Conservation (phyloP, 2,329 filamentous ascomycete genomes). For the Helotiales sp. region DNA sequence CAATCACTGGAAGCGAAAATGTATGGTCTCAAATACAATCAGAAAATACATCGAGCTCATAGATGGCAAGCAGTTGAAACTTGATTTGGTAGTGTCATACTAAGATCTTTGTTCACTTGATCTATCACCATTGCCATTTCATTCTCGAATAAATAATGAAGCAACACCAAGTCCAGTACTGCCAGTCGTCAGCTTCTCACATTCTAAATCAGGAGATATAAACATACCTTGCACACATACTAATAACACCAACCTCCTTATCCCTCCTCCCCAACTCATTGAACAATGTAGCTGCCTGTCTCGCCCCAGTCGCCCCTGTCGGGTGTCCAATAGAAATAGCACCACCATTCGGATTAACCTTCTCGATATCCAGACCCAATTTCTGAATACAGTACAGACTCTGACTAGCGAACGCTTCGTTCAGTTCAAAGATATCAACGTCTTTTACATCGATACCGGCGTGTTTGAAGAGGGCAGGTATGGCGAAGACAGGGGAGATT, state of each 20-base stretch:
- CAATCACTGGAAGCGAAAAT: too few species aligned
- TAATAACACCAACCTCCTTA: slow-evolving; percentile 54
- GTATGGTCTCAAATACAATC: too few species aligned
- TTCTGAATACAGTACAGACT: slow-evolving; percentile 50
- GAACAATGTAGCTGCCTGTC: slow-evolving; percentile 55
- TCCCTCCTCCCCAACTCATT: slow-evolving; percentile 54
- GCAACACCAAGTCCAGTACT: slow-evolving; percentile 36
- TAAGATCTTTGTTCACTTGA: background rate
- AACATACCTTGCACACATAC: slow-evolving; percentile 50
- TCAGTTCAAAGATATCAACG: slow-evolving; percentile 70
- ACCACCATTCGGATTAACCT: slow-evolving; percentile 59
- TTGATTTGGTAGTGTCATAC: background rate
- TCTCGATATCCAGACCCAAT: slow-evolving; percentile 52
- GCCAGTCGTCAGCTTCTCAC: background rate
- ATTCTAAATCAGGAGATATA: background rate
- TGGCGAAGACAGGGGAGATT: slow-evolving; percentile 66
- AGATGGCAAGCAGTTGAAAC: too few species aligned
- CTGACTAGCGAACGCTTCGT: slow-evolving; percentile 52
- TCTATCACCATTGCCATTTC: background rate
- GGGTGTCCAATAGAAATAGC: slow-evolving; percentile 60
- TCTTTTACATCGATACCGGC: slow-evolving; percentile 62
- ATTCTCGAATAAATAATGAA: slow-evolving; percentile 35
- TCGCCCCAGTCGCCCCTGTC: slow-evolving; percentile 55
- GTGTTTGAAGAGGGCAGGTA: slow-evolving; percentile 64
- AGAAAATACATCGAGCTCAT: too few species aligned